Evolutionary conservation across 352 stramenopile genomes (phyloP).

Genomic region (Globisporangium carolinianum): DNA sequence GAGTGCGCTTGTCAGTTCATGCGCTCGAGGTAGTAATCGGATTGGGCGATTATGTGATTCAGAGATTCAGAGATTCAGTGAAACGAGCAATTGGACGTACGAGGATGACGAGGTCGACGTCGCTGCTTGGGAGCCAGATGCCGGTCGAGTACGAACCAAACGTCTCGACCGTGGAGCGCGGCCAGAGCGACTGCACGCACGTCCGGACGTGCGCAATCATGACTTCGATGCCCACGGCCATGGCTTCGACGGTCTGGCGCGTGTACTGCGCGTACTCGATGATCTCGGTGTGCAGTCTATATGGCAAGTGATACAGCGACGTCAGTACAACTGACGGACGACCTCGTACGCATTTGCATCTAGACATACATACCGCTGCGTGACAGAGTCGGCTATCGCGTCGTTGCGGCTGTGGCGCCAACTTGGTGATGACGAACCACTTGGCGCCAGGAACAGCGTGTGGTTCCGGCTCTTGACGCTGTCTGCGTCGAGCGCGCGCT

Average conservation of each 20-base stretch:
- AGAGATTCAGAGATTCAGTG: background rate
- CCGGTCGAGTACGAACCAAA: constrained; percentile 84
- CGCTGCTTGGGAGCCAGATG: constrained; percentile 82
- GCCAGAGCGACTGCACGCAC: constrained; percentile 67
- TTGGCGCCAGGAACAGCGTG: constrained; percentile 49
- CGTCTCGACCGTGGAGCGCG: constrained; percentile 66
- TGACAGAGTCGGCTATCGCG: constrained; percentile 16
- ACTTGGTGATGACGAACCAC: constrained; percentile 14
- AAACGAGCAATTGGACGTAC: constrained; percentile 12
- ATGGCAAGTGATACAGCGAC: background rate
- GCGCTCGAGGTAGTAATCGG: background rate
- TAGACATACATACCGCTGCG: constrained; percentile 15
- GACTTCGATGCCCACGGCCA: constrained; percentile 79
- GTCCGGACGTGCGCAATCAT: constrained; percentile 72
- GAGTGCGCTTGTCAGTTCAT: background rate
- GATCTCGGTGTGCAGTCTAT: constrained; percentile 72
- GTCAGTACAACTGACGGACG: background rate
- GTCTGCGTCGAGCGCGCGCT: constrained; percentile 29
- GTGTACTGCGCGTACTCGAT: constrained; percentile 71
- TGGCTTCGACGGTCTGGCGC: constrained; percentile 54
- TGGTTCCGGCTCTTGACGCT: constrained; percentile 70
- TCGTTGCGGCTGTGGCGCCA: constrained; percentile 25
- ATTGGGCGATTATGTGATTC: too few relatives aligned
- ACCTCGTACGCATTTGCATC: background rate
- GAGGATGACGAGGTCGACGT: constrained; percentile 82